Conservation (phyloP, 1,284 basidiomycete species). For the Ganoderma meredithae region DNA sequence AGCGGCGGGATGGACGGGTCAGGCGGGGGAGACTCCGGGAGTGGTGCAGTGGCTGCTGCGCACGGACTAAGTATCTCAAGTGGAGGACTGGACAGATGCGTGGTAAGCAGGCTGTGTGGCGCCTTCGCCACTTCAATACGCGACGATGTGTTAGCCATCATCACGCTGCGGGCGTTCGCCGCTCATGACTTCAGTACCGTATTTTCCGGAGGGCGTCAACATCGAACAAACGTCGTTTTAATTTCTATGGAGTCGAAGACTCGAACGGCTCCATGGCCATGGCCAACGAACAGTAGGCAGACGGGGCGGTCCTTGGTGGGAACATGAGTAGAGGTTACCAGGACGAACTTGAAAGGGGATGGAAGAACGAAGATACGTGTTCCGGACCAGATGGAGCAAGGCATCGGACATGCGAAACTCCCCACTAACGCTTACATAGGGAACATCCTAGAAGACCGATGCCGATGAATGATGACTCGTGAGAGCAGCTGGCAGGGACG, state of each 20-base stretch:
- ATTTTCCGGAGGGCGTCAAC: not conserved
- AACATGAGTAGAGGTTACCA: not conserved
- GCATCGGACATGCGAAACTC: not conserved
- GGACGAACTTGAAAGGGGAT: not conserved
- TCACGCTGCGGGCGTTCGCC: not conserved
- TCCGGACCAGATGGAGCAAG: not conserved
- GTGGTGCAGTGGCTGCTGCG: not conserved
- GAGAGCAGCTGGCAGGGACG: not conserved
- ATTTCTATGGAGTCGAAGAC: not conserved
- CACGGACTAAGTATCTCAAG: not conserved
- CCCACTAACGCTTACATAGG: not conserved
- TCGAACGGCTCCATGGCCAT: not conserved
- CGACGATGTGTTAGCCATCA: not conserved
- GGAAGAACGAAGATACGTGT: not conserved
- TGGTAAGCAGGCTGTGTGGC: not conserved
- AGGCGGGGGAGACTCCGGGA: not conserved
- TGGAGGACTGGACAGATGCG: not conserved
- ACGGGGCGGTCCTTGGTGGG: not conserved
- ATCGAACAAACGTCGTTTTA: not conserved
- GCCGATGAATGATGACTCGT: not conserved
- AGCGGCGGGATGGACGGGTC: not conserved
- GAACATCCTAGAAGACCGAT: not conserved
- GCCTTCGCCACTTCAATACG: not conserved
- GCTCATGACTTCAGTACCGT: not conserved
- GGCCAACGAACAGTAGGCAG: not conserved